A percentile compares a stretch with the other conserved stretches of the same genome.
phyloP scores from a whole-genome alignment of 1,284 basidiomycete species.

The Thecaphora frezii region DNA sequence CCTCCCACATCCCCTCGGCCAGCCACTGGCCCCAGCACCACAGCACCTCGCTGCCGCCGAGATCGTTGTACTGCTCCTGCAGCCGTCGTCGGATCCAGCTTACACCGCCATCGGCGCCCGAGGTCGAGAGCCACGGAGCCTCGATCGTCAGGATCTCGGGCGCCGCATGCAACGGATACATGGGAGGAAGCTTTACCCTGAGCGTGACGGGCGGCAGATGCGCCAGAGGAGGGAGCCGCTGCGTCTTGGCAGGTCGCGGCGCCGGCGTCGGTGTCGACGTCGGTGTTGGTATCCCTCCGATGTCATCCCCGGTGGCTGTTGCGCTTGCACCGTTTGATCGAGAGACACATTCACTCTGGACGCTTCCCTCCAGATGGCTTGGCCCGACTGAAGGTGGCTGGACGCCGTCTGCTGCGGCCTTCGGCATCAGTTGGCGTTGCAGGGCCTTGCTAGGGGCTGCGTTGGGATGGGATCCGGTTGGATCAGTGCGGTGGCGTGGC shows the following conservation, averaged over 20 bases:
- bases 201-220: conserved; percentile 26
- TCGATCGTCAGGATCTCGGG: conserved; percentile 17
- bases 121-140: conserved; percentile 20
- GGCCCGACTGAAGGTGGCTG: too few relatives aligned
- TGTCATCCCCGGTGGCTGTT: too few relatives aligned
- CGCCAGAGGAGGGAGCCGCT: conserved; percentile 7
- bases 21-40: conserved; percentile 30
- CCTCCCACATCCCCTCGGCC: conserved; percentile 23
- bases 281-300: not conserved
- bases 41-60: conserved; percentile 24
- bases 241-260: not conserved
- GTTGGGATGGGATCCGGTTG: too few relatives aligned
- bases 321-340: too few relatives aligned
- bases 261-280: not conserved
- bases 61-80: conserved; percentile 17
- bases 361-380: too few relatives aligned
- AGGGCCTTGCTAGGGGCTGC: too few relatives aligned
- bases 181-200: conserved; percentile 15
- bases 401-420: too few relatives aligned
- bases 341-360: too few relatives aligned
- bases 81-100: conserved; percentile 20
- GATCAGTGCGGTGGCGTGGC: too few relatives aligned
- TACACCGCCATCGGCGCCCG: not conserved
- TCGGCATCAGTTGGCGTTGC: not conserved
- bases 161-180: conserved; percentile 15